Evolutionary conservation across 495 filamentous ascomycete genomes (phyloP), one percentile per base, ranked within the genome.

Genomic region (Elaphomyces granulatus): DNA sequence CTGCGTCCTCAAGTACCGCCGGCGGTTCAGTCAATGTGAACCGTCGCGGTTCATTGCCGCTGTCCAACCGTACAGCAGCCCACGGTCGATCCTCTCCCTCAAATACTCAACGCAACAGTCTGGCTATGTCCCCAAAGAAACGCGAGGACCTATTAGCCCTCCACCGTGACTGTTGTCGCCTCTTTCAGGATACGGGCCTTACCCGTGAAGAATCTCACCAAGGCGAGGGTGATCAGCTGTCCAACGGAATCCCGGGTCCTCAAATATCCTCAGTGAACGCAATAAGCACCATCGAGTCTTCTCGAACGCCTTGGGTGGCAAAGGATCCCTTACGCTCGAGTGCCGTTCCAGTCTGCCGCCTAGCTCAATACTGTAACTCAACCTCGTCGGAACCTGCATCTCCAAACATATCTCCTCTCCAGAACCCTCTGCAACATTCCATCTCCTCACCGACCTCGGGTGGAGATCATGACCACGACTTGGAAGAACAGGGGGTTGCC

Each of bases 161-260:
- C n/a, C 64, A 68, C 35, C 59, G 64, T 10, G 61, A 68, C 20
- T 65, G 62, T 32, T 66, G 62, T 39, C 62, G 64, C 17, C 47
- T 68, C 2, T 68, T 68, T 34, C 59, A 66, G 36, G 56, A 61
- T 6, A 42, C 42, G 3, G 40, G 20, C 2, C 20, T 26, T n/a
- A 19, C 20, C 17, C 26, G 7, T 14, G 31, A 36, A n/a, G n/a
- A n/a, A n/a, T n/a, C n/a, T n/a, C n/a, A n/a, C n/a, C n/a, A n/a
- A n/a, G n/a, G n/a, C n/a, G n/a, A n/a, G n/a, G 23, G 23, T 6
- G 23, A 28, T 12, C 23, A 12, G 12, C 12, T 28, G 12, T 6
- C 6, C 12, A 12, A 28, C 12, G 6, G 23, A 28, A 12, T 12
- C 6, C 23, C 6, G 23, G 23, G 6, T 28, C 6, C 12, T 28